phyloP scores from a whole-genome alignment of 371 early-diverging fungal species.

The Parasitella parasitica region DNA sequence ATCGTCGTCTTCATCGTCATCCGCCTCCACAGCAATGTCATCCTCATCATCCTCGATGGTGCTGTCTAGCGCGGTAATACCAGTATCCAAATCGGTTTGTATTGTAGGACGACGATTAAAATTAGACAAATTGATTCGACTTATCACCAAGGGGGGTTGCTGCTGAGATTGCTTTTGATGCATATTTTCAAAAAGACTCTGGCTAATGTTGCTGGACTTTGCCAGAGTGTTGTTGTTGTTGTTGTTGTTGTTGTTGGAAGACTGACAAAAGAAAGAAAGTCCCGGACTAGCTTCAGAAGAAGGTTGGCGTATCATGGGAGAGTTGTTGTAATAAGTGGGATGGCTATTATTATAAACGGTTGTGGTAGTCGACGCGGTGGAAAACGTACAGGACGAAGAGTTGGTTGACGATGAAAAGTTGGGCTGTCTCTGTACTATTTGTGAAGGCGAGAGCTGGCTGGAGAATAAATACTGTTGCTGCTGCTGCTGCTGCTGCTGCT shows the following conservation, averaged over 20 bases:
- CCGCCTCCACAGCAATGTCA: neutral
- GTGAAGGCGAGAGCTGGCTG: constrained; percentile 1
- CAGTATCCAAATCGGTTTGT: constrained; percentile 2
- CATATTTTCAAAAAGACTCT: neutral
- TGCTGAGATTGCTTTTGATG: neutral
- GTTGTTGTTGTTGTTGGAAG: too few species aligned
- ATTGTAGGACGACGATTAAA: constrained; percentile 3
- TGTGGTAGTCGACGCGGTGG: constrained; percentile 9
- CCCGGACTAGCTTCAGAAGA: constrained; percentile 22
- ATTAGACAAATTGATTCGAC: constrained; percentile 18
- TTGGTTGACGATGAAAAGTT: constrained; percentile 15
- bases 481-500: neutral
- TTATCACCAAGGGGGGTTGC: constrained; percentile 21
- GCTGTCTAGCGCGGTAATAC: neutral
- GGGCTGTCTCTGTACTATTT: constrained; percentile 1
- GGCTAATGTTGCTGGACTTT: constrained; percentile 2
- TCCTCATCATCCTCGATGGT: neutral
- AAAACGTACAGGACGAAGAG: constrained; percentile 12
- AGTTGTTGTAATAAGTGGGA: neutral
- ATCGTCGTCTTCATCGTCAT: neutral
- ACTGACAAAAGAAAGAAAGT: constrained; percentile 30
- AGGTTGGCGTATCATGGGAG: constrained; percentile 27
- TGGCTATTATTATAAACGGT: neutral
- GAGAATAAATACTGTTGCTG: neutral
- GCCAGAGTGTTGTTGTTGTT: neutral